Evolutionary conservation across 805 yeast species (phyloP), one percentile per base, ranked within the genome.

Genomic region (Kodamaea fukazawae): DNA sequence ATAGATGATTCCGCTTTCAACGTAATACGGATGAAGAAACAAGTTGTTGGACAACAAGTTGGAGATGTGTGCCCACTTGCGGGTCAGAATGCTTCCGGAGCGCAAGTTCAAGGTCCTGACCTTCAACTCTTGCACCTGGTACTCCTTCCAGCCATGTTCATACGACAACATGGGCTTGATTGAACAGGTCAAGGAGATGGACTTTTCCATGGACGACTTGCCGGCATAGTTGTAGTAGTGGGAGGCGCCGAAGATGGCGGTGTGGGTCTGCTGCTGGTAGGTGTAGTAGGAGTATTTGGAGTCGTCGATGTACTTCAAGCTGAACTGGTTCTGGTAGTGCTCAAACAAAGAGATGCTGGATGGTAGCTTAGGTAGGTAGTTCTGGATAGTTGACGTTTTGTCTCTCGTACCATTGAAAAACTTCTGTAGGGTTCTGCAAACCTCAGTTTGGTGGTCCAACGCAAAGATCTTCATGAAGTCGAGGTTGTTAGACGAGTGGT

Each of bases 1-100:
- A 23, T 38, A 42, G n/a, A 42, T 31, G n/a, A 3, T 10, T 2
- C 31, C 26, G 11, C 13, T 26, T 13, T 18, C 28, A 7, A 42
- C 25, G 20, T 30, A 29, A 16, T 28, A 42, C 7, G 45, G 45
- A 16, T 42, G 45, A 12, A 42, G 12, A 34, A 30, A 37, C 12
- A 42, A 29, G n/a, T 42, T 37, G 12, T 42, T 31, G 22, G 41
- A 30, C 22, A 42, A 31, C 5, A 8, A 17, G 20, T 26, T 20
- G 4, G 45, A 18, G 14, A 42, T 16, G 4, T 33, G 32, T 9
- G 29, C 5, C 39, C 41, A 34, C 7, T 13, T 23, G n/a, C 32
- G 9, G 1, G 23, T n/a, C 11, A 15, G n/a, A 15, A 39, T 32
- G 2, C 30, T 16, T 10, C 31, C 20, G 12, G 30, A 16, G 8